Percentiles rank a stretch among this genome's conserved stretches.
Conservation (phyloP, 2,329 filamentous ascomycete species). For the Trichoderma lentiforme region DNA sequence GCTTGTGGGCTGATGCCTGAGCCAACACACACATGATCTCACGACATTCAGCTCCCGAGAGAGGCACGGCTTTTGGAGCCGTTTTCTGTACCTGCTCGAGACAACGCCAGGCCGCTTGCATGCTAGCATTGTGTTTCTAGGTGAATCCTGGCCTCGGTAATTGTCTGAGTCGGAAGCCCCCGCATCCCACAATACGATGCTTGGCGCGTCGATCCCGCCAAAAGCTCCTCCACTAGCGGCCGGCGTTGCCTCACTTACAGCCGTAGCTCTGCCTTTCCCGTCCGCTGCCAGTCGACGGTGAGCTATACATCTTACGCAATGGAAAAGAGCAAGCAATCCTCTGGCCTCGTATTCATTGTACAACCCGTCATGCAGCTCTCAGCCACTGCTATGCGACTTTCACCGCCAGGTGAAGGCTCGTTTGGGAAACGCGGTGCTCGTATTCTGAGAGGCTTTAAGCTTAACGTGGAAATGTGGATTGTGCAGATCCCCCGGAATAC, state of each 20-base stretch:
- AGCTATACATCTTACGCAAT: constrained; percentile 4
- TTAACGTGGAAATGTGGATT: background rate
- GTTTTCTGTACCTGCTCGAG: background rate
- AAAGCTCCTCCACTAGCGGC: background rate
- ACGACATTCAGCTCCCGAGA: background rate
- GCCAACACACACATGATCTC: background rate
- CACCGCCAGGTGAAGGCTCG: background rate
- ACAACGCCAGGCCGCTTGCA: background rate
- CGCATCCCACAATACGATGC: constrained; percentile 18
- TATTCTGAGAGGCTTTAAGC: constrained; percentile 11
- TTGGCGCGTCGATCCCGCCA: constrained; percentile 13
- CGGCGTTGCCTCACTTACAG: background rate
- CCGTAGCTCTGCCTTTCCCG: background rate
- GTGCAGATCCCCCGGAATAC: background rate
- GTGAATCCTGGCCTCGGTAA: background rate
- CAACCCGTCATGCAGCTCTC: constrained; percentile 2
- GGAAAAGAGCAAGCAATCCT: background rate
- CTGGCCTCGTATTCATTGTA: constrained; percentile 8
- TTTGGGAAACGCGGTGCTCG: background rate
- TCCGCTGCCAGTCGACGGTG: background rate
- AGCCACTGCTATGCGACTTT: background rate
- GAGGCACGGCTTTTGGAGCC: background rate
- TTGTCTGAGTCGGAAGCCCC: constrained; percentile 9
- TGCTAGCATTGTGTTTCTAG: background rate
- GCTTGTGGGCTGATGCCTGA: background rate